Evolutionary conservation across 129 eudicot species (phyloP).

Genomic region (Ambrosia artemisiifolia): DNA sequence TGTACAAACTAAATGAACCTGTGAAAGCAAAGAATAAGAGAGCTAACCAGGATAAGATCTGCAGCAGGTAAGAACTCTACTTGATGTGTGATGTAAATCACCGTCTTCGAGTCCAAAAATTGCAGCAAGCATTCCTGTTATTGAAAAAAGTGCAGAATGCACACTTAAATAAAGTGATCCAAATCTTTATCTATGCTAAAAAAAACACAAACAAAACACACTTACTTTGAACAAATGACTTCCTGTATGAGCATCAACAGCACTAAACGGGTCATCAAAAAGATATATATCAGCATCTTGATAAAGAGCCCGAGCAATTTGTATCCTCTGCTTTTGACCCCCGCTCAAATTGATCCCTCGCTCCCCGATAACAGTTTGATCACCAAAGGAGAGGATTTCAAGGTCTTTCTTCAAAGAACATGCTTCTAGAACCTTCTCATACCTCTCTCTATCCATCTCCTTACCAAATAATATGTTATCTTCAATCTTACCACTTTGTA

Average conservation of each 20-base stretch:
- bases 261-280: conserved; percentile 52
- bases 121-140: conserved; percentile 34
- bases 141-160: background rate
- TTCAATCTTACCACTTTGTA: conserved; percentile 44
- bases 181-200: background rate
- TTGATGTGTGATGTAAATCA: conserved; percentile 43
- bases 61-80: background rate
- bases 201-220: background rate
- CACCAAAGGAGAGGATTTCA: conserved; percentile 38
- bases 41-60: conserved; percentile 37
- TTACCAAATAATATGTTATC: conserved; percentile 54
- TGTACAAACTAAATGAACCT: background rate
- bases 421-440: conserved; percentile 33
- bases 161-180: background rate
- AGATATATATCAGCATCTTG: conserved; percentile 47
- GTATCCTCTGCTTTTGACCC: conserved; percentile 49
- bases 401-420: conserved; percentile 48
- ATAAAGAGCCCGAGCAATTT: conserved; percentile 51
- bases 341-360: conserved; percentile 45
- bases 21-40: background rate
- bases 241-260: conserved; percentile 62
- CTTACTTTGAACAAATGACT: conserved; percentile 43
- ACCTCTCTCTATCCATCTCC: conserved; percentile 37
- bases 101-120: conserved; percentile 29
- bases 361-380: conserved; percentile 41